A percentile compares a stretch with the other conserved stretches of the same genome.
These are phyloP conservation scores for Avena sativa DNA, from an alignment of 176 grass and related monocot genomes.

Conservation along the genomic window DNA sequence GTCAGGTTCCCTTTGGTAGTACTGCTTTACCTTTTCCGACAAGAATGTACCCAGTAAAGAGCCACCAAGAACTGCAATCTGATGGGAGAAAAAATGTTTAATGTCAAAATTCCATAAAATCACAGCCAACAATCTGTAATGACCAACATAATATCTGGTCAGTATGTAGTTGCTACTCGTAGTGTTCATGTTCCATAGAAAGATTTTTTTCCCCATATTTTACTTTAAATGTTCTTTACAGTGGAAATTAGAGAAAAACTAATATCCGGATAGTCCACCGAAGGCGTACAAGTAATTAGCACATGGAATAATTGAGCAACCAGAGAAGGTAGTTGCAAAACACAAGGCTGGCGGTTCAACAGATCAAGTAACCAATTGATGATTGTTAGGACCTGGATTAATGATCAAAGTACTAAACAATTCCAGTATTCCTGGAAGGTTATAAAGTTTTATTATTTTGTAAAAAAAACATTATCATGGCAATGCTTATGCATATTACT, in stretches of 20 bases:
- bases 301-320: slow-evolving; percentile 15
- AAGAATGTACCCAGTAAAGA: slow-evolving; percentile 93
- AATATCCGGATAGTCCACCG: background rate
- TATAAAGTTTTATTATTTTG: background rate
- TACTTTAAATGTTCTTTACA: background rate
- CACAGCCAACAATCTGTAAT: background rate
- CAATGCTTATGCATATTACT: slow-evolving; percentile 2
- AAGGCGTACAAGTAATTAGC: slow-evolving; percentile 22
- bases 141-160: background rate
- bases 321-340: slow-evolving; percentile 16
- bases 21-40: slow-evolving; percentile 80
- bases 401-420: background rate
- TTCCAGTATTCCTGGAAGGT: background rate
- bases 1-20: background rate
- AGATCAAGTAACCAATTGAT: background rate
- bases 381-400: background rate
- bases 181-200: background rate
- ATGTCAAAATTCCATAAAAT: background rate
- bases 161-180: background rate
- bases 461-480: background rate
- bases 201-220: slow-evolving; percentile 6
- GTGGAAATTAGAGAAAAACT: background rate
- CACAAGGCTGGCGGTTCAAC: background rate
- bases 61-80: slow-evolving; percentile 96
- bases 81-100: slow-evolving; percentile 36